Evolutionary conservation across 805 yeast species (phyloP), one percentile per base, ranked within the genome.

Genomic region (Saturnispora serradocipensis): DNA sequence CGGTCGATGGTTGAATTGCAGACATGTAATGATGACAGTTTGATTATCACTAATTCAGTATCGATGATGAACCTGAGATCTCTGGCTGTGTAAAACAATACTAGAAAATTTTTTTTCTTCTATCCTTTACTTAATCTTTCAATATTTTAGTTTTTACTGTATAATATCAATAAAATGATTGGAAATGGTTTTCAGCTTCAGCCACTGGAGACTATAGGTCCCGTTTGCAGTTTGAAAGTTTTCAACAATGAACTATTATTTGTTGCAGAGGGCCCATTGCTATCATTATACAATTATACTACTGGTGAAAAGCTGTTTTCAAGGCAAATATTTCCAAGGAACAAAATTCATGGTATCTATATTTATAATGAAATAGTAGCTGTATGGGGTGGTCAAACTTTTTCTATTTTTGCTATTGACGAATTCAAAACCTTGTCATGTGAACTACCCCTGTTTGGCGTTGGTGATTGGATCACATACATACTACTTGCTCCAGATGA

Each of bases 321-420:
- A 20, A 66, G 69, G 39, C 72, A 73, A 49, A 65, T 87, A 1
- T 86, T 91, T 63, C 64, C 66, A n/a, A 72, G 81, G 50, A 87
- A 88, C 66, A 90, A 88, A 62, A 81, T 91, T 36, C 97, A 91
- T 63, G 86, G 88, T n/a, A 78, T 91, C 32, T 65, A 73, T 2
- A 63, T 79, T 2, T 50, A 58, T 22, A 43, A 45, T 10, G 22
- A 27, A 20, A 20, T 3, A 3, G 44, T 65, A 7, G 59, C 63
- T 2, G 67, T 80, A 1, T 80, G 79, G 70, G 98, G 98, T 39
- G 90, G 85, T 2, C 74, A 87, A 52, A 85, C 95, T 1, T 71
- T 86, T 45, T 68, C 76, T 6, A 60, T 84, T 4, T 50, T 76
- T 1, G 55, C 66, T 1, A 53, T 72, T 11, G 50, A 57, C 0